Percentiles rank a stretch among this genome's conserved stretches.
Conservation (phyloP, 2,329 filamentous ascomycete genomes). For the Aspergillus persii region DNA sequence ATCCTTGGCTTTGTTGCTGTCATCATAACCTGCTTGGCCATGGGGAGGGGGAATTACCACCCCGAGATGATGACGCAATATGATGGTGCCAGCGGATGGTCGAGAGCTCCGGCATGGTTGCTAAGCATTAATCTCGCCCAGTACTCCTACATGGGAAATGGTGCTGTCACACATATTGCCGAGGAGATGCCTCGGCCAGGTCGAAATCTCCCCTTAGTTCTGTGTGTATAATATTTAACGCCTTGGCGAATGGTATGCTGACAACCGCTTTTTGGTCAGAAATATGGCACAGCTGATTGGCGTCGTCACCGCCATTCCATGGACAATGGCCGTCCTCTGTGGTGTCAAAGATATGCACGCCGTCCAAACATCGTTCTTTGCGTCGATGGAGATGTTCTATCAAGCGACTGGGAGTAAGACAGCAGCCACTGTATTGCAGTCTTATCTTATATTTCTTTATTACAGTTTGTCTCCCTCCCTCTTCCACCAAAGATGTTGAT, state of each 20-base stretch:
- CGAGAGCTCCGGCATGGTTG: slow-evolving; percentile 20
- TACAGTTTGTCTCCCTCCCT: neutral
- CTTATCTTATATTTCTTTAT: neutral
- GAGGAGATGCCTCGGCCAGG: slow-evolving; percentile 13
- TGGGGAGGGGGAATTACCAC: neutral
- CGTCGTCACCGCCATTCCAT: slow-evolving; percentile 2
- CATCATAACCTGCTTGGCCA: neutral
- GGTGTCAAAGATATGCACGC: slow-evolving; percentile 1
- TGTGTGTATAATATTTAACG: neutral
- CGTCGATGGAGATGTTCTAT: slow-evolving; percentile 4
- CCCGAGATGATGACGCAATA: slow-evolving; percentile 11
- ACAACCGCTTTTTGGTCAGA: slow-evolving; percentile 1
- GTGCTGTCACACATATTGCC: slow-evolving; percentile 25
- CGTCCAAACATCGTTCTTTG: neutral
- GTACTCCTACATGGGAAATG: slow-evolving; percentile 25
- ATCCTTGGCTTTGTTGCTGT: neutral
- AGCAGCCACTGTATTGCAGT: slow-evolving; percentile 1
- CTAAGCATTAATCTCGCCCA: slow-evolving; percentile 25
- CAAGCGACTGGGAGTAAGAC: slow-evolving; percentile 1
- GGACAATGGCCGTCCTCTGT: neutral
- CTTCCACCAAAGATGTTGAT: neutral
- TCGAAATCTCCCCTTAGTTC: neutral
- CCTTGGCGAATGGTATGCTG: too few relatives aligned
- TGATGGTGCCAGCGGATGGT: slow-evolving; percentile 26
- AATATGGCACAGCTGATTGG: neutral